Percentiles rank a stretch among this genome's conserved stretches.
These are phyloP conservation scores for Yarrowia sp. DNA, from an alignment of 805 yeast genomes.

Conservation along the genomic window DNA sequence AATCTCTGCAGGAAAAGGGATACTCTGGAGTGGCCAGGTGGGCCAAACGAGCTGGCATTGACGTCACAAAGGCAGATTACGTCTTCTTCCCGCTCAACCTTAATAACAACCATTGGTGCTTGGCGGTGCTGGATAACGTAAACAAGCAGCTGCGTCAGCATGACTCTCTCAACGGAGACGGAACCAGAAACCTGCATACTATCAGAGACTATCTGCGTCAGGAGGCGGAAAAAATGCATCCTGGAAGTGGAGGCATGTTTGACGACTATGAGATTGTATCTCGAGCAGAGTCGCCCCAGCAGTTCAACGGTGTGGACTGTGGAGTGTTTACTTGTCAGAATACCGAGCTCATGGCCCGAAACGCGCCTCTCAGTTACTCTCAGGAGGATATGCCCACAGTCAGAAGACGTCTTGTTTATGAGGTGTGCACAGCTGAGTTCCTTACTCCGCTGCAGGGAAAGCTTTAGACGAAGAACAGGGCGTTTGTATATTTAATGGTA, in stretches of 20 bases:
- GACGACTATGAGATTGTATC: slow-evolving; percentile 38
- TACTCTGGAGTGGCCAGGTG: slow-evolving; percentile 78
- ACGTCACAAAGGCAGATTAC: slow-evolving; percentile 60
- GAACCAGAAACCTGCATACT: slow-evolving; percentile 43
- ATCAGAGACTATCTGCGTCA: slow-evolving; percentile 61
- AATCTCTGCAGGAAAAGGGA: slow-evolving; percentile 67
- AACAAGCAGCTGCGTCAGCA: slow-evolving; percentile 60
- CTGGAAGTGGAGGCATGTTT: slow-evolving; percentile 39
- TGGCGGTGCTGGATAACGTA: slow-evolving; percentile 70
- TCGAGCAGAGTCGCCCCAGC: slow-evolving; percentile 66
- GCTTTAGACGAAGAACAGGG: neutral
- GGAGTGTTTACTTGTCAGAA: slow-evolving; percentile 89
- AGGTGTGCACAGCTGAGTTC: slow-evolving; percentile 36
- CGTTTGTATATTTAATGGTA: neutral
- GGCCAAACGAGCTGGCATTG: slow-evolving; percentile 73
- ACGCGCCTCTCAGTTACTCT: slow-evolving; percentile 50
- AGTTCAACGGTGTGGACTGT: slow-evolving; percentile 87
- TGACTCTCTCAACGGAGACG: slow-evolving; percentile 65
- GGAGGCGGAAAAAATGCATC: slow-evolving; percentile 59
- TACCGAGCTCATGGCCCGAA: slow-evolving; percentile 59
- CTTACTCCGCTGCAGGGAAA: neutral
- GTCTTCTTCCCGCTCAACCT: slow-evolving; percentile 85
- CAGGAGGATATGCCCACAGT: slow-evolving; percentile 68
- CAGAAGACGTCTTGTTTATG: slow-evolving; percentile 67
- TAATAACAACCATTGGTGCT: slow-evolving; percentile 85